Evolutionary conservation across 371 early-diverging fungal species (phyloP), one percentile per base, ranked within the genome.

Genomic region (Parasitella parasitica): DNA sequence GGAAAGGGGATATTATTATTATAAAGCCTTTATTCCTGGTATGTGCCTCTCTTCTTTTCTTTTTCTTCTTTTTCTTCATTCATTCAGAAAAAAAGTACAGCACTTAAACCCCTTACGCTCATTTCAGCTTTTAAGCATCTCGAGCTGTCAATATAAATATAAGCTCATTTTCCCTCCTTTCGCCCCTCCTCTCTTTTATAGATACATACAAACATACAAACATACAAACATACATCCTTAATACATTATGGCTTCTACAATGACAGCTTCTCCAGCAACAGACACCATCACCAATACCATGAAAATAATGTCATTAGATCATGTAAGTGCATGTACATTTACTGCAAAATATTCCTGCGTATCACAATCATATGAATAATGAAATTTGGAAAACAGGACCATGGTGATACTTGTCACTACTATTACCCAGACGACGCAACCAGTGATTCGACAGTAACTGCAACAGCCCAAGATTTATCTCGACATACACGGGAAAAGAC

Each of bases 41-140:
- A 43, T 43, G 18, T 46, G 15, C 18, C 30, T 57, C 32, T 20
- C 41, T 57, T 57, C 18, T 57, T 32, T 57, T 57, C 39, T 57
- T 57, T 43, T 30, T 30, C 39, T 43, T 57, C 28, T 57, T 39
- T 20, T 43, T 27, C 20, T 24, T 24, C 12, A 46, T 3, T 24
- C 20, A 24, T 11, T 11, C 20, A 8, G n/a, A n/a, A n/a, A n/a
- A n/a, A n/a, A n/a, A n/a, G n/a, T n/a, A n/a, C n/a, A n/a, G n/a
- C n/a, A n/a, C n/a, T n/a, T n/a, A n/a, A 43, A 43, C 43, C 22
- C 46, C 46, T 43, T 43, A 43, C 43, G 12, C 22, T 43, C 43
- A 43, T 43, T 43, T 43, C 7, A 43, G 12, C 22, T 7, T 20
- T 43, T 20, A 43, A 43, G 43, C 41, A 20, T 18, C 20, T 39